phyloP scores from a whole-genome alignment of 1,284 basidiomycete species.

The Ceratorhiza oryzae-sativae region DNA sequence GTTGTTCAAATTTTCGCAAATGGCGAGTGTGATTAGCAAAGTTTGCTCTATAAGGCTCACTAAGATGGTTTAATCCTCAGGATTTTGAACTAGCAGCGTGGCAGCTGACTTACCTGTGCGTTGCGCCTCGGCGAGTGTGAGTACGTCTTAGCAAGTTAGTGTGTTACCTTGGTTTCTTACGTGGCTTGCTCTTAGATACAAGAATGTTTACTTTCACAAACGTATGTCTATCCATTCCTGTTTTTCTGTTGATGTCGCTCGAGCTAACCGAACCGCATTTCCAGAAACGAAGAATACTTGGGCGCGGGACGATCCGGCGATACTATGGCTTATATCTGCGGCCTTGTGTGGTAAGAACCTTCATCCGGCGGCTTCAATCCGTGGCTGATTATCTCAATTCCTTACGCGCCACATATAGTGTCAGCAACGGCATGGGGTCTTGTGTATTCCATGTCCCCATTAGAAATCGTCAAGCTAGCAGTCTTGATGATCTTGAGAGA shows the following conservation, averaged over 20 bases:
- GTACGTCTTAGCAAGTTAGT: conserved; percentile 53
- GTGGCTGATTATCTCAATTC: background rate
- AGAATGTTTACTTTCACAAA: conserved; percentile 92
- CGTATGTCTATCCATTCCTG: conserved; percentile 63
- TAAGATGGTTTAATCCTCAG: conserved; percentile 54
- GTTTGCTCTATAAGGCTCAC: background rate
- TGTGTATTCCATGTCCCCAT: conserved; percentile 72
- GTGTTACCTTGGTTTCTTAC: conserved; percentile 12
- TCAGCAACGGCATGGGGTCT: conserved; percentile 84
- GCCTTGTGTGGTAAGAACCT: conserved; percentile 69
- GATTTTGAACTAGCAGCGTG: conserved; percentile 95
- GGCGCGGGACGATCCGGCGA: conserved; percentile 95
- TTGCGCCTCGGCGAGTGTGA: conserved; percentile 90
- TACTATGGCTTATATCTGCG: conserved; percentile 81
- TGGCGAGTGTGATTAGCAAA: conserved; percentile 61
- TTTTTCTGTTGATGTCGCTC: conserved; percentile 14
- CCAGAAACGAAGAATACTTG: conserved; percentile 97
- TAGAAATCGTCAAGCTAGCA: conserved; percentile 67
- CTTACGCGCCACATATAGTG: conserved; percentile 54
- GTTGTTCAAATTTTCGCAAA: conserved; percentile 81
- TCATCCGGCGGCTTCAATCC: background rate
- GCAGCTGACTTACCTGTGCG: conserved; percentile 90
- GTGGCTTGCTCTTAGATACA: conserved; percentile 61
- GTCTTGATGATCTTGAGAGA: conserved; percentile 87
- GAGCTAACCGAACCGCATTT: background rate